Percentiles rank a stretch among this genome's conserved stretches.
These are phyloP conservation scores for Zygoascus meyerae DNA, from an alignment of 1,139 yeast genomes.

Conservation along the genomic window DNA sequence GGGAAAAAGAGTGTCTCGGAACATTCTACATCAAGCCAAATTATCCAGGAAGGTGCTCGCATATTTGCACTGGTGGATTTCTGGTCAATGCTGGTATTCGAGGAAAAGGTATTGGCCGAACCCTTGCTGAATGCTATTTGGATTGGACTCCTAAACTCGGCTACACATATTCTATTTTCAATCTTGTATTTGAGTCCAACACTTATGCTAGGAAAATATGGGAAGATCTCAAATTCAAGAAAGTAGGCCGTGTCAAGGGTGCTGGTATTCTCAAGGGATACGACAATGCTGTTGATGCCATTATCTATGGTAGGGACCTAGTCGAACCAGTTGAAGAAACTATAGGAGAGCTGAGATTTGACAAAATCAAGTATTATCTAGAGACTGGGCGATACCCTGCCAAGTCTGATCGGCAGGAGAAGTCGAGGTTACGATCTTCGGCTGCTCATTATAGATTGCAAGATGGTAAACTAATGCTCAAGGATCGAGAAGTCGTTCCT, in stretches of 20 bases:
- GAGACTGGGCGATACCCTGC: constrained; percentile 86
- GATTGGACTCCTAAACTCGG: constrained; percentile 92
- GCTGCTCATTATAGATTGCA: constrained; percentile 71
- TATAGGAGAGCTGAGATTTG: constrained; percentile 60
- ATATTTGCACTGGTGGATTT: constrained; percentile 86
- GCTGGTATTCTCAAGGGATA: constrained; percentile 86
- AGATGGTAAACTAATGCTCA: constrained; percentile 68
- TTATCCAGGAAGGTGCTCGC: constrained; percentile 89
- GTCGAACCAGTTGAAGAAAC: constrained; percentile 46
- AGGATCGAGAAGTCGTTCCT: constrained; percentile 75
- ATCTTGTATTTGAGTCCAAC: constrained; percentile 83
- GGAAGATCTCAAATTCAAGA: constrained; percentile 70
- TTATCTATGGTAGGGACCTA: constrained; percentile 58
- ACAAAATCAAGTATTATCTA: constrained; percentile 68
- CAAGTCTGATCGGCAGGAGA: constrained; percentile 73
- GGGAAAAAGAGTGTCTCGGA: constrained; percentile 91
- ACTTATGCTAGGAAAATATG: constrained; percentile 73
- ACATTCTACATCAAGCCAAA: constrained; percentile 78
- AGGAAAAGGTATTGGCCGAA: constrained; percentile 87
- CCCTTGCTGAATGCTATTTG: constrained; percentile 72
- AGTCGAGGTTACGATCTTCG: constrained; percentile 74
- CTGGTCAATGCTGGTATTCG: constrained; percentile 88
- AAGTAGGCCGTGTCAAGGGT: constrained; percentile 71
- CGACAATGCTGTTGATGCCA: constrained; percentile 75
- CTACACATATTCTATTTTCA: constrained; percentile 76